Evolutionary conservation across 2,329 filamentous ascomycete species (phyloP), one percentile per base, ranked within the genome.

Genomic region (Ophiostoma ulmi): DNA sequence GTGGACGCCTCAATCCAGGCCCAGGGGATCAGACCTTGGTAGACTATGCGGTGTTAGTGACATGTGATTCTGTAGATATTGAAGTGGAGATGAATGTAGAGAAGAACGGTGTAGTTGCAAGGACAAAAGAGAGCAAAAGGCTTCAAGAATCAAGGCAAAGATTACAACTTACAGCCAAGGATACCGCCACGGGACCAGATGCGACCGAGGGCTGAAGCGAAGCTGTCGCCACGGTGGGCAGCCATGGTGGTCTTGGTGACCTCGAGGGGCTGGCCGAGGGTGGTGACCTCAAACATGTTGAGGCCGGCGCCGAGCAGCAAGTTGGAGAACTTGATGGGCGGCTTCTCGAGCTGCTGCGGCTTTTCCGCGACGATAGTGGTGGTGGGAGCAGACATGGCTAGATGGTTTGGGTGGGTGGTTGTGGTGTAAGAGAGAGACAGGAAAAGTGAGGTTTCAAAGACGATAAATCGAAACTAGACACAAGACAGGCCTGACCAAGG

Each of bases 1-100:
- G 95, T 98, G 79, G 94, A 98, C 80, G 95, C 95, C 88, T 99
- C 95, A 84, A 99, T 98, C 95, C 95, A 99, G 82, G 95, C 95
- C 94, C 94, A 97, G 75, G 95, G 95, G 81, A 99, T 98, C 77
- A 99, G 91, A 82, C 95, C 95, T 86, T 99, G 95, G 87, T 97
- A 99, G 86, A 97, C 94, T 98, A 79, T 75, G 72, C 70, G 41
- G 6, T 7, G 58, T 70, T 48, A 65, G 65, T 64, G 22, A 48
- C 58, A 66, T 69, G 67, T 64, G 70, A 68, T 58, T 5, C 61
- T 31, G 17, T 14, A 35, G 58, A 31, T 17, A 17, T 3, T 3
- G 3, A 31, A 31, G 3, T 31, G 31, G 31, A 31, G 31, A 31
- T 31, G 31, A 31, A 31, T 3, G 31, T 63, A 22, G 39, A 26